A percentile compares a stretch with the other conserved stretches of the same genome.
These are phyloP conservation scores for Fusarium illudens DNA, from an alignment of 2,329 filamentous ascomycete species.

Conservation along the genomic window DNA sequence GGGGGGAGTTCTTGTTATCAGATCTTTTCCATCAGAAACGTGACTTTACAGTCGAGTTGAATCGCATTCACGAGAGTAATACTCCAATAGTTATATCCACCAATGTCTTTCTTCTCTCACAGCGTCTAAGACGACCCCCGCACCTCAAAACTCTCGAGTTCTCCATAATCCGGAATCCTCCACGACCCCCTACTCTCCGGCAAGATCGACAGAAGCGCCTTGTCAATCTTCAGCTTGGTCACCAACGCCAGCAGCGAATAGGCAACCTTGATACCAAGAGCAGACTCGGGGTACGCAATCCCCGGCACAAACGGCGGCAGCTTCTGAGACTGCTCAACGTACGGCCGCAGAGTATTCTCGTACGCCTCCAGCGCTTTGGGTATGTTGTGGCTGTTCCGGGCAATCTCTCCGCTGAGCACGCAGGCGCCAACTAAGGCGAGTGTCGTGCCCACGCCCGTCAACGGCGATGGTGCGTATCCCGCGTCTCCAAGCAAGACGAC, in stretches of 20 bases:
- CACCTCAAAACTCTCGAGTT: not conserved
- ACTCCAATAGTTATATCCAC: not conserved
- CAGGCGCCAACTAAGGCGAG: constrained; percentile 58
- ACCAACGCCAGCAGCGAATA: constrained; percentile 19
- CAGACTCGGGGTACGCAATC: constrained; percentile 41
- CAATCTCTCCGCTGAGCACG: constrained; percentile 59
- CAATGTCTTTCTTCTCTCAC: not conserved
- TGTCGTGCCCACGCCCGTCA: constrained; percentile 60
- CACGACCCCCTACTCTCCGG: constrained; percentile 17
- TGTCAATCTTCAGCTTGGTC: constrained; percentile 25
- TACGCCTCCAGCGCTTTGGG: constrained; percentile 49
- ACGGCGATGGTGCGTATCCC: constrained; percentile 55
- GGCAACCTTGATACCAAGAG: constrained; percentile 39
- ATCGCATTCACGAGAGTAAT: not conserved
- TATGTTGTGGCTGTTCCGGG: constrained; percentile 33
- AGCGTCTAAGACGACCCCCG: not conserved
- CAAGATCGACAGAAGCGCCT: constrained; percentile 17
- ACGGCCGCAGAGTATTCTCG: constrained; percentile 51
- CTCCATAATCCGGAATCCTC: constrained; percentile 25
- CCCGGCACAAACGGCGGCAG: constrained; percentile 41
- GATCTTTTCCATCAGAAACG: no score
- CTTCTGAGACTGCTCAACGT: constrained; percentile 51
- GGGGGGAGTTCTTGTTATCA: no score
- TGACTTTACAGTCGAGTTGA: no score
- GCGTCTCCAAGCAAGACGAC: constrained; percentile 60